Evolutionary conservation across 2,329 filamentous ascomycete species (phyloP).

Genomic region (Xylaria sp.): DNA sequence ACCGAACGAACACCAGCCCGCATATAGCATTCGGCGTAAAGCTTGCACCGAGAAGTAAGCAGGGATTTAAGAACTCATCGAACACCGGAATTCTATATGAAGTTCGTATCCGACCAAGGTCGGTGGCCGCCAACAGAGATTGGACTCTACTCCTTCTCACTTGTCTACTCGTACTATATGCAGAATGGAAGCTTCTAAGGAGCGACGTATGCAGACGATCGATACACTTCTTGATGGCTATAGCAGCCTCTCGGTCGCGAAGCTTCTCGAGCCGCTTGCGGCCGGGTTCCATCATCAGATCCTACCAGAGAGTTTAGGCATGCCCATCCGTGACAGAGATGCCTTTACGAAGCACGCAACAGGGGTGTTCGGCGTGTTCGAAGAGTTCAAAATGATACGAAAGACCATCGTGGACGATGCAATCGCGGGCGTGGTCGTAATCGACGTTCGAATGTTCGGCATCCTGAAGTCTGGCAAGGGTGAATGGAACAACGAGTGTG

Average conservation of each 20-base stretch:
- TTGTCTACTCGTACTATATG: neutral
- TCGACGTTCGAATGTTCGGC: conserved; percentile 53
- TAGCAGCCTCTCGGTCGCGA: conserved; percentile 52
- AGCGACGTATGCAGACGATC: conserved; percentile 32
- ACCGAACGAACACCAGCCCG: neutral
- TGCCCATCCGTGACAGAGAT: conserved; percentile 51
- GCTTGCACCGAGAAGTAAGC: neutral
- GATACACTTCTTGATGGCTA: conserved; percentile 52
- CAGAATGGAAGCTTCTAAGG: conserved; percentile 14
- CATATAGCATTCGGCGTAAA: neutral
- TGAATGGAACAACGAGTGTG: conserved; percentile 50
- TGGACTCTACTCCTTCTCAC: neutral
- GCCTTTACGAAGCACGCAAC: conserved; percentile 54
- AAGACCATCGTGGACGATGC: conserved; percentile 50
- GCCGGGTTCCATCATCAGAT: conserved; percentile 54
- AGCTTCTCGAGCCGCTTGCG: conserved; percentile 52
- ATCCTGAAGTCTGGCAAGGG: conserved; percentile 40
- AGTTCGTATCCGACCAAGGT: conserved; percentile 13
- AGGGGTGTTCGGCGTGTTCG: conserved; percentile 56
- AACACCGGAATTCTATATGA: neutral
- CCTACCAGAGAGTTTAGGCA: conserved; percentile 54
- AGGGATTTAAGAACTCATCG: neutral
- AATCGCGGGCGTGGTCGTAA: conserved; percentile 50
- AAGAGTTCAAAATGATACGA: conserved; percentile 54
- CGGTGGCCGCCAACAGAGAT: neutral